Conservation (phyloP, 805 yeast genomes). For the Pichia californica region DNA sequence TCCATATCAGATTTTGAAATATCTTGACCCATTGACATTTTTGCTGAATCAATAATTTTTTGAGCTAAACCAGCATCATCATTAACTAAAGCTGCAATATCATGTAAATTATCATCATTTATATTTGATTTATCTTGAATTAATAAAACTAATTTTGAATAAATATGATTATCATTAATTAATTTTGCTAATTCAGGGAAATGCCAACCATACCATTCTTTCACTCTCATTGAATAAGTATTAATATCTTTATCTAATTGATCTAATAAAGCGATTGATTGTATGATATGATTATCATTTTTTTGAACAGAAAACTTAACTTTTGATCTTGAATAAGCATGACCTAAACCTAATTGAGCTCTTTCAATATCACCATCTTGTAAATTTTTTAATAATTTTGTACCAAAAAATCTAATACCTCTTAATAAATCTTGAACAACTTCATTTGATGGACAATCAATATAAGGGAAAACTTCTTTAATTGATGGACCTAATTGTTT, state of each 20-base stretch:
- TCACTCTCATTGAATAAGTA: constrained; percentile 94
- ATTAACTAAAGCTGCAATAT: constrained; percentile 79
- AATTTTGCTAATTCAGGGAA: constrained; percentile 94
- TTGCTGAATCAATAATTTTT: constrained; percentile 87
- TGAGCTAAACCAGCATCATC: constrained; percentile 92
- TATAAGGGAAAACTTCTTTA: constrained; percentile 81
- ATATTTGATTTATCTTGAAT: constrained; percentile 84
- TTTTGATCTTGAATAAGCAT: constrained; percentile 97
- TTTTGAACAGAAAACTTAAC: constrained; percentile 98
- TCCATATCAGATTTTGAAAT: constrained; percentile 91
- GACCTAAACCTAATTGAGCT: constrained; percentile 98
- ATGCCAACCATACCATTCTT: constrained; percentile 99
- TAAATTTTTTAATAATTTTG: constrained; percentile 81
- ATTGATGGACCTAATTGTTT: constrained; percentile 94
- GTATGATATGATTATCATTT: constrained; percentile 98
- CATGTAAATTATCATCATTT: constrained; percentile 78
- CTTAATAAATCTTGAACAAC: constrained; percentile 91
- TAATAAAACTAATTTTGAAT: constrained; percentile 73
- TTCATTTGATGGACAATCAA: constrained; percentile 88
- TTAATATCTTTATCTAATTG: constrained; percentile 97
- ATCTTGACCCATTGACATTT: constrained; percentile 99
- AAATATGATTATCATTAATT: constrained; percentile 82
- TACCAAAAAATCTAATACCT: constrained; percentile 89
- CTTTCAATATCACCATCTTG: constrained; percentile 94
- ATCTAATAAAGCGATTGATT: constrained; percentile 95